Base-by-base conservation (phyloP, 2,329 filamentous ascomycete genomes). In the Clonostachys solani region DNA sequence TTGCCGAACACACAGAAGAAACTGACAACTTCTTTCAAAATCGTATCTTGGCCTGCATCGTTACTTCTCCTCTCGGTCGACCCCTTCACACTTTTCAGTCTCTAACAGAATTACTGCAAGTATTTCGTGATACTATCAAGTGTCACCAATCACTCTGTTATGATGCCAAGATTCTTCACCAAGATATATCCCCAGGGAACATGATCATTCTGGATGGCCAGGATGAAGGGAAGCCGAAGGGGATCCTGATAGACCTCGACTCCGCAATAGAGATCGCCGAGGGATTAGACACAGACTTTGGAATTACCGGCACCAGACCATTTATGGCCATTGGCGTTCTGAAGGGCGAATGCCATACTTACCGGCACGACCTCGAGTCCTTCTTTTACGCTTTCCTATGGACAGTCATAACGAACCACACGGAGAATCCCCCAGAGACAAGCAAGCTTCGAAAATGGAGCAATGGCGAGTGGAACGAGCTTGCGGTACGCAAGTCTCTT, bases 271-370 rank as follows among this genome's bases (percentile, higher is more conserved):
- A 51, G n/a, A 43, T 51, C 29, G 29, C 38, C 16, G 45, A 49
- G 36, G 50, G 29, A 36, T 16, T 19, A 50, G 36, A 38, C 9
- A 38, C 36, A 4, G 36, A 38, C 2, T 17, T 17, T 15, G 36
- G 12, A 15, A 38, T 52, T 29, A 47, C 36, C 33, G 52, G 52
- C 47, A 56, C 52, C 3, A 47, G 38, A 16, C 47, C 45, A 4
- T 62, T 58, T 33, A 60, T 62, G 52, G 56, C 58, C 6, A 57
- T 63, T 33, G 54, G 49, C 5, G 33, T 60, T 8, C 44, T 56
- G 3, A 43, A 19, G 1, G 13, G 43, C 1, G 44, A 50, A 3
- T 12, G 12, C 0, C 52, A 51, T 9, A 60, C 53, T 2, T 60
- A 58, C 33, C 51, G 55, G 2, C 56, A 62, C 9, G 59, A 62